Conservation (phyloP, 345 rosid genomes). For the Lepidium aucheri region DNA sequence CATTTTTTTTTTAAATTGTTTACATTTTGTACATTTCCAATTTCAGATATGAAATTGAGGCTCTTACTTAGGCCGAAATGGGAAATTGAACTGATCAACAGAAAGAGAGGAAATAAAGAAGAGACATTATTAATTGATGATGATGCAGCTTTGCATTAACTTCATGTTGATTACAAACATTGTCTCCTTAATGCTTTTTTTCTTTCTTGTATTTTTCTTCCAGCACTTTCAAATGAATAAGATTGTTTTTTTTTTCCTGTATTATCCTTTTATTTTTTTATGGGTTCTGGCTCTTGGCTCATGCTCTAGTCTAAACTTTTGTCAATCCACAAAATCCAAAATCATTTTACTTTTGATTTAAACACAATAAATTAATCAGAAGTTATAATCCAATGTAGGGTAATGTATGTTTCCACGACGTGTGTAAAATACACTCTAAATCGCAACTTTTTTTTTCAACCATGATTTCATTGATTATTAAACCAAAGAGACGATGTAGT, state of each 20-base stretch:
- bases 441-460: too few relatives aligned
- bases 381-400: slow-evolving; percentile 15
- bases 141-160: slow-evolving; percentile 34
- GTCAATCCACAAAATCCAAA: slow-evolving; percentile 8
- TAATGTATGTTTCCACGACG: slow-evolving; percentile 16
- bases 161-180: slow-evolving; percentile 18
- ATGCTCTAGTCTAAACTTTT: background rate
- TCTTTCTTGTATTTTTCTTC: slow-evolving; percentile 6
- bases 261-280: background rate
- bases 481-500: too few relatives aligned
- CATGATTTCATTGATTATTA: too few relatives aligned
- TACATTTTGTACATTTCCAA: too few relatives aligned
- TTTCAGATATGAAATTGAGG: too few relatives aligned
- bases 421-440: background rate
- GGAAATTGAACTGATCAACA: too few relatives aligned
- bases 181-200: slow-evolving; percentile 31
- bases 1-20: too few relatives aligned
- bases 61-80: too few relatives aligned
- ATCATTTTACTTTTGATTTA: slow-evolving; percentile 9
- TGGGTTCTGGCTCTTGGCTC: slow-evolving; percentile 13
- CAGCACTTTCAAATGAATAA: slow-evolving; percentile 13
- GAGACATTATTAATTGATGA: slow-evolving; percentile 29
- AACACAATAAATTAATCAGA: background rate
- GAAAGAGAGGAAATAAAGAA: slow-evolving; percentile 9
- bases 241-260: background rate